Percentiles rank a stretch among this genome's conserved stretches.
phyloP scores from a whole-genome alignment of 768 basidiomycete genomes.

The Suillus lakei region DNA sequence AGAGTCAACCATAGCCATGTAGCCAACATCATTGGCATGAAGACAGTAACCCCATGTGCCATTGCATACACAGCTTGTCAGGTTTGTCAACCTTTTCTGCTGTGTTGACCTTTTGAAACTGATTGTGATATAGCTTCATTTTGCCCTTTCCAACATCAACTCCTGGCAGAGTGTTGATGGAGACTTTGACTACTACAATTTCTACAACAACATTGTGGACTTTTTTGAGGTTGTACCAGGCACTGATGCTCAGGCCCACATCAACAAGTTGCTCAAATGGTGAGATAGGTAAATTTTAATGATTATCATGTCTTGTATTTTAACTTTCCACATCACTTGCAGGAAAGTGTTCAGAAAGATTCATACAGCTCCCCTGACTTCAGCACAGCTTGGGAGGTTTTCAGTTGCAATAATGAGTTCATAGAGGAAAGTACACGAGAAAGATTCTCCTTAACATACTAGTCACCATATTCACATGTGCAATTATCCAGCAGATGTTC shows the following conservation, averaged over 20 bases:
- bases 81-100: constrained; percentile 10
- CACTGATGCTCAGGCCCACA: constrained; percentile 1
- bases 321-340: too few relatives aligned
- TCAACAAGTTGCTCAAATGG: constrained; percentile 2
- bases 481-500: too few relatives aligned
- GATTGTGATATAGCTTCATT: neutral
- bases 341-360: too few relatives aligned
- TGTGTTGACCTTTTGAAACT: neutral
- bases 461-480: too few relatives aligned
- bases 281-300: constrained; percentile 3
- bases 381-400: too few relatives aligned
- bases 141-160: neutral
- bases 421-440: too few relatives aligned
- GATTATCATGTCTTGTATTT: neutral
- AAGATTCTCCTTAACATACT: too few relatives aligned
- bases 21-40: constrained; percentile 12
- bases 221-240: constrained; percentile 26
- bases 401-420: too few relatives aligned
- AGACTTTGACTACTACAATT: constrained; percentile 16
- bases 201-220: neutral
- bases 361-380: too few relatives aligned
- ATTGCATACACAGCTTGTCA: constrained; percentile 27
- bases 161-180: constrained; percentile 12
- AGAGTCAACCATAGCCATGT: neutral
- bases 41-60: constrained; percentile 14